Conservation (phyloP, 2,329 filamentous ascomycete genomes). For the Ceratocystis albifundus region DNA sequence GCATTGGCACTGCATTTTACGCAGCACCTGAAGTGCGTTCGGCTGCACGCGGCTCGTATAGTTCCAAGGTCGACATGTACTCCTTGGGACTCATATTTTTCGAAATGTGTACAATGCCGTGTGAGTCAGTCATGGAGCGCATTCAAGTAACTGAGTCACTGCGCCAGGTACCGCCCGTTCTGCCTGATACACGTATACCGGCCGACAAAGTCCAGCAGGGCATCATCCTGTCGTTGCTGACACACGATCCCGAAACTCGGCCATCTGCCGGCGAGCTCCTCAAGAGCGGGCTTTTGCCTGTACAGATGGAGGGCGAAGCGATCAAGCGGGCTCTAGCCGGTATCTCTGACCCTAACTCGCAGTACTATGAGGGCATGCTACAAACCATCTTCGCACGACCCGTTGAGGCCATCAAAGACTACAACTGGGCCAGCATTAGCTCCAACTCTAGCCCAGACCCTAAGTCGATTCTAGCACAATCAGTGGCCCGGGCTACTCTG, state of each 20-base stretch:
- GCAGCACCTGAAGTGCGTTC: conserved; percentile 85
- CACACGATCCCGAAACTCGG: conserved; percentile 68
- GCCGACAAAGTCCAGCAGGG: conserved; percentile 61
- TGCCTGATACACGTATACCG: conserved; percentile 63
- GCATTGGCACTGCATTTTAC: conserved; percentile 72
- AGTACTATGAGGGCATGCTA: conserved; percentile 82
- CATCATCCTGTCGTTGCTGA: conserved; percentile 69
- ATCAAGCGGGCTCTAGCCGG: conserved; percentile 73
- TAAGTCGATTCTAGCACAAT: conserved; percentile 49
- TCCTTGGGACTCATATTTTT: conserved; percentile 96
- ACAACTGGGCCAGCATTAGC: conserved; percentile 60
- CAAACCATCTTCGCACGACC: conserved; percentile 70
- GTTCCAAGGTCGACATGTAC: conserved; percentile 96
- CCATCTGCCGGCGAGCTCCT: conserved; percentile 74
- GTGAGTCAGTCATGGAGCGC: conserved; percentile 54
- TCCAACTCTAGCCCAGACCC: conserved; percentile 45
- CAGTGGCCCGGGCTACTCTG: conserved; percentile 62
- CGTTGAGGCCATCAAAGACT: conserved; percentile 68
- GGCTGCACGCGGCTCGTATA: conserved; percentile 63
- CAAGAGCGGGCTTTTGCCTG: conserved; percentile 72
- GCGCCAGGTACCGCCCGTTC: conserved; percentile 51
- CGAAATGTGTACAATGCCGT: conserved; percentile 74
- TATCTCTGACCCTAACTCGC: conserved; percentile 68
- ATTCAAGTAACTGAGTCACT: conserved; percentile 55
- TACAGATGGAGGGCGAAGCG: conserved; percentile 86